Percentiles rank a stretch among this genome's conserved stretches.
phyloP scores from a whole-genome alignment of 192 early-diverging fungal species.

The Linnemannia zychae region DNA sequence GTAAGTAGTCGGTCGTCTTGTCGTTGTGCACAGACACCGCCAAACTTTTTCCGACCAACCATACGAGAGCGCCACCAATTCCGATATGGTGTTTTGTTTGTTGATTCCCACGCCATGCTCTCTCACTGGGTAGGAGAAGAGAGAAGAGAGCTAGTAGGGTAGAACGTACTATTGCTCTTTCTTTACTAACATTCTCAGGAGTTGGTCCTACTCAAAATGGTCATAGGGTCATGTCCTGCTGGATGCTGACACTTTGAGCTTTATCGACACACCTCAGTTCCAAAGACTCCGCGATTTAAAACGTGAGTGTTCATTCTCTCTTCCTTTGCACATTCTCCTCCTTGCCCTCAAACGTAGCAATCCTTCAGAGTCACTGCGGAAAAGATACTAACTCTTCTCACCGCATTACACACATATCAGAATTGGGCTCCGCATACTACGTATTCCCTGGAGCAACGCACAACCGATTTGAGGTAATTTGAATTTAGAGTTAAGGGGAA shows the following conservation, averaged over 20 bases:
- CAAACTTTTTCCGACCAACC: neutral
- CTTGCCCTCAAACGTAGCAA: neutral
- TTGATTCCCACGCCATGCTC: neutral
- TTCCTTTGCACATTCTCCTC: neutral
- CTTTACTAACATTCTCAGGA: constrained; percentile 1
- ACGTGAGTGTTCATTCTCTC: constrained; percentile 58
- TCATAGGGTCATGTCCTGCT: constrained; percentile 81
- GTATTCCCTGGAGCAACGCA: constrained; percentile 96
- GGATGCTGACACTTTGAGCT: constrained; percentile 70
- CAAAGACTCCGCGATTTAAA: constrained; percentile 95
- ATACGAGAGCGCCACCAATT: constrained; percentile 14
- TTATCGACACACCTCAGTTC: constrained; percentile 96
- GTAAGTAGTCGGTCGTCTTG: constrained; percentile 46
- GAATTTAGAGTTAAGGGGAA: neutral
- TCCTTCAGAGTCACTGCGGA: too few relatives aligned
- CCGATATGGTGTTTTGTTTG: constrained; percentile 13
- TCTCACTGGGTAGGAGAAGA: neutral
- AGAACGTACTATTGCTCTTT: neutral
- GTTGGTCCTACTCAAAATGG: neutral
- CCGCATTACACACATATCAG: neutral
- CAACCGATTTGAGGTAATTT: constrained; percentile 93
- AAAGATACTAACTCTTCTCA: neutral
- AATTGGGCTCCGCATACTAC: constrained; percentile 86
- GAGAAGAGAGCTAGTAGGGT: neutral
- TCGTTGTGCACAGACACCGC: neutral